Evolutionary conservation across 306 rosid species (phyloP), one percentile per base, ranked within the genome.

Genomic region (Abrus pulchellus): DNA sequence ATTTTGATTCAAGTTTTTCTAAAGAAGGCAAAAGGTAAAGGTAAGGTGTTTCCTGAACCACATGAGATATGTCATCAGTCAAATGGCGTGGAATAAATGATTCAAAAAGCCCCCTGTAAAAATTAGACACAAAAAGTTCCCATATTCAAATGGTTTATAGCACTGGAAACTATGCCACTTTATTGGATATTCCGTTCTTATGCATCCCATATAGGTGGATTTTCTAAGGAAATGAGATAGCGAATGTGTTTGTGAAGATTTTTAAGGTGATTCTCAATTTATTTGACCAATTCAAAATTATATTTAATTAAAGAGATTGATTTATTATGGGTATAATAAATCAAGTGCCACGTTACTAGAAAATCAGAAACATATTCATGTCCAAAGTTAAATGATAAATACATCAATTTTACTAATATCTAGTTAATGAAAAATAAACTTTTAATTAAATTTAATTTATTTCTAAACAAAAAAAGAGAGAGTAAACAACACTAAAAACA

Each of bases 11-110:
- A 72, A 72, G 49, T 36, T 54, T 20, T 72, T 20, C 28, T 30
- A 44, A 11, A 2, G 4, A 59, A 59, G 20, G 12, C n/a, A 59
- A 59, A 30, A 44, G 1, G 27, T 28, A 75, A 8, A 60, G 48
- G 36, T 60, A n/a, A 47, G 20, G 1, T 28, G 34, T 56, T 12
- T 41, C 56, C 28, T 55, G 20, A 73, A 73, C 9, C 54, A 73
- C 4, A 6, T 27, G 28, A 47, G 20, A 38, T 72, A 27, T 36
- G 29, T 30, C 40, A 47, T 33, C 5, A 33, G 38, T 5, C 47
- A 68, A 67, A 2, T 78, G 38, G 7, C 38, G 43, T n/a, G 32
- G 9, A 27, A 56, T 67, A 78, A 13, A 13, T 55, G 27, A 78
- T 55, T 5, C 3, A 48, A 61, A 9, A 7, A 12, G 43, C 30